Percentiles rank a stretch among this genome's conserved stretches.
These are phyloP conservation scores for Stephania japonica DNA, from an alignment of 164 flowering plant genomes.

Conservation along the genomic window DNA sequence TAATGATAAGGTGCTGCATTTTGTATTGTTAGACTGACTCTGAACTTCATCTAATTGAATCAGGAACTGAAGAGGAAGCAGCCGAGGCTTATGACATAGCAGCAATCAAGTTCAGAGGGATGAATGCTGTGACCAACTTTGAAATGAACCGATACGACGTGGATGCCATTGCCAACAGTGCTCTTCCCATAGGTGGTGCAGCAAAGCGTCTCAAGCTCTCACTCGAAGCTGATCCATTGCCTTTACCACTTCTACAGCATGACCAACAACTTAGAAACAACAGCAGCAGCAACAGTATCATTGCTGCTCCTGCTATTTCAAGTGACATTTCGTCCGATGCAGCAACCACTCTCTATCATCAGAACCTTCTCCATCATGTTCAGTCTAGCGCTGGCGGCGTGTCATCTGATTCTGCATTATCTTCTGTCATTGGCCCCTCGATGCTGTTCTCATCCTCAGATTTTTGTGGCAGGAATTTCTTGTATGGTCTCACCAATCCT, in stretches of 20 bases:
- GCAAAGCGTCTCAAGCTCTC: slow-evolving; percentile 67
- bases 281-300: slow-evolving; percentile 37
- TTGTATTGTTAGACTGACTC: not conserved
- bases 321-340: slow-evolving; percentile 40
- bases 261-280: slow-evolving; percentile 27
- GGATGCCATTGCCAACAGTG: slow-evolving; percentile 60
- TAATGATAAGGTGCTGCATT: too few relatives aligned
- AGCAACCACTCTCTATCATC: slow-evolving; percentile 36
- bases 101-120: slow-evolving; percentile 79
- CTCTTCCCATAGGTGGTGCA: slow-evolving; percentile 77
- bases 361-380: slow-evolving; percentile 19
- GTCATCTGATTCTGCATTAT: slow-evolving; percentile 7
- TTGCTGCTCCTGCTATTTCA: slow-evolving; percentile 22
- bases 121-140: slow-evolving; percentile 84
- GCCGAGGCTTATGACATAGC: slow-evolving; percentile 94
- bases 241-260: slow-evolving; percentile 21
- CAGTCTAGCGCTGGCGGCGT: not conserved
- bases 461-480: slow-evolving; percentile 7
- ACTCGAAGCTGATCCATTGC: slow-evolving; percentile 42
- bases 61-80: slow-evolving; percentile 77
- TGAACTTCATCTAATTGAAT: not conserved
- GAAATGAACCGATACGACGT: slow-evolving; percentile 81
- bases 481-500: slow-evolving; percentile 7
- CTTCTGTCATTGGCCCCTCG: slow-evolving; percentile 1
- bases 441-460: not conserved